Evolutionary conservation across 2,329 filamentous ascomycete species (phyloP), one percentile per base, ranked within the genome.

Genomic region (Aspergillus uvarum): DNA sequence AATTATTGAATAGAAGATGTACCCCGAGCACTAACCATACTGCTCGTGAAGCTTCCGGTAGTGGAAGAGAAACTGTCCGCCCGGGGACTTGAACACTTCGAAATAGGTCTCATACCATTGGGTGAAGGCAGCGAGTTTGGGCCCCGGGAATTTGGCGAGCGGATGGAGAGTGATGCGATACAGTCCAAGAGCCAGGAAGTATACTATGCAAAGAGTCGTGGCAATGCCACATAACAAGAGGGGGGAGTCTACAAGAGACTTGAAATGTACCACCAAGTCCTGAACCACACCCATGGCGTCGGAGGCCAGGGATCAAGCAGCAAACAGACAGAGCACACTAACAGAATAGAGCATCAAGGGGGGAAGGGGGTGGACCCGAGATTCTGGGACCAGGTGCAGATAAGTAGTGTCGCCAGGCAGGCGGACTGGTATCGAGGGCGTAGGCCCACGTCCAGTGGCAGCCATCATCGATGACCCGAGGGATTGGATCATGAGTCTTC

Each of bases 21-120:
- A 8, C 16, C 8, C n/a, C 3, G 22, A 12, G 1, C 7, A 59
- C 59, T 26, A 21, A 65, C 61, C 63, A 12, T 64, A 64, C 35
- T 53, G 42, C 11, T 60, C 54, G n/a, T 65, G 63, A 7, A 62
- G 58, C 22, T 58, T 51, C 8, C 59, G 51, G 29, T 64, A 64
- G n/a, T 61, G 60, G 24, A 60, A 65, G n/a, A 64, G 52, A 26
- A 64, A 65, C 42, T 64, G 58, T 0, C 63, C 63, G 2, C 58
- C 51, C 2, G 56, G 58, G 5, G 50, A 49, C 35, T 62, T 62
- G 53, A 62, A 60, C 32, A 63, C 59, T 14, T 65, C 63, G 14
- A 58, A 59, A 42, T 65, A 65, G 1, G 53, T 58, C 38, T 65
- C 63, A 19, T 64, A 61, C 61, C 59, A 65, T 31, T 59, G 57